Evolutionary conservation across 179 eudicot genomes (phyloP).

Genomic region (Camellia oleifera): DNA sequence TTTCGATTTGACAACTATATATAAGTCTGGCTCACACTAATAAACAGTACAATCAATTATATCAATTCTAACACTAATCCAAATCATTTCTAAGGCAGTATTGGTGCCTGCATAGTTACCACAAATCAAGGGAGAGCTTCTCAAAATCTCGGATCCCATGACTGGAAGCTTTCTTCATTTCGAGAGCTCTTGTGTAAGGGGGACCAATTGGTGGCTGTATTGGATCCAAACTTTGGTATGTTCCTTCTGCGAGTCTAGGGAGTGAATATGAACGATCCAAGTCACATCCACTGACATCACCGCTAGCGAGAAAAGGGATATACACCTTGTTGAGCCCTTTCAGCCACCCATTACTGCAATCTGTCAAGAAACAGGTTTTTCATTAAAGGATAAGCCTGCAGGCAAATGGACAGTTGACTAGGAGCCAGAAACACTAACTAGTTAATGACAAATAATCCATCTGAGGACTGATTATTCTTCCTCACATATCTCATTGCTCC

Average conservation of each 20-base stretch:
- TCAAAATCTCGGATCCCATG: constrained; percentile 56
- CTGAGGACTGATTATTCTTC: background rate
- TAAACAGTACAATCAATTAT: background rate
- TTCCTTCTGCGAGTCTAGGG: constrained; percentile 65
- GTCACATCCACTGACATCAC: constrained; percentile 89
- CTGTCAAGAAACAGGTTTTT: constrained; percentile 31
- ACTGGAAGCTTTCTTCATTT: constrained; percentile 86
- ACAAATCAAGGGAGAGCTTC: constrained; percentile 49
- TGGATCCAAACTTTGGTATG: constrained; percentile 83
- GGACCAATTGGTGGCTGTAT: constrained; percentile 97
- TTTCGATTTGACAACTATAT: no score
- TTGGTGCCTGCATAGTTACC: background rate
- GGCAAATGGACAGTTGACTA: no score
- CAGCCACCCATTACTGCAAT: constrained; percentile 92
- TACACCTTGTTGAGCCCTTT: constrained; percentile 89
- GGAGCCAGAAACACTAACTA: no score
- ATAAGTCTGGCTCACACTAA: background rate
- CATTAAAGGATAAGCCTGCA: constrained; percentile 2
- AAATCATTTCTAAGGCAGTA: background rate
- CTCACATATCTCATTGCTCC: background rate
- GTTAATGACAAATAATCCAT: no score
- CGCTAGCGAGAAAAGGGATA: constrained; percentile 94
- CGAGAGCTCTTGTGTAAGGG: constrained; percentile 90
- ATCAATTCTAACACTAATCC: background rate
- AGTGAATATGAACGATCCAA: constrained; percentile 93